Base-by-base conservation (phyloP, 2,329 filamentous ascomycete genomes). In the Chrysoporthe deuterocubensis region DNA sequence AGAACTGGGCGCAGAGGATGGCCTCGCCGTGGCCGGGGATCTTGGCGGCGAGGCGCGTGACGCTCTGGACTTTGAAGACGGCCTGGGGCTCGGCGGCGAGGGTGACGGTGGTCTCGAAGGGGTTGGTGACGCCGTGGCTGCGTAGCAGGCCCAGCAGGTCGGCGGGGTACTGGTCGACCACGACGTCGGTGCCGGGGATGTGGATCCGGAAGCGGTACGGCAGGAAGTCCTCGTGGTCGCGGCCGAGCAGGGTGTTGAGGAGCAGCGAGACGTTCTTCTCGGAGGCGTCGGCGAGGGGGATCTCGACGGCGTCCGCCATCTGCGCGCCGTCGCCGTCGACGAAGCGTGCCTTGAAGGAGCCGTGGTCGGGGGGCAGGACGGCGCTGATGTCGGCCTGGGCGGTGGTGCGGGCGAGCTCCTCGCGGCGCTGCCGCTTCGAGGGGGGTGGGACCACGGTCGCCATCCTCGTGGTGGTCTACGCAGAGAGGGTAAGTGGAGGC, bases 21-120 rank as follows among this genome's bases (percentile, higher is more conserved):
- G 94, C 90, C 78, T 97, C 92, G 50, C 94, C 94, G 79, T 99
- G 96, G 14, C 96, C 96, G 3, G 91, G 90, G 72, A 98, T 96
- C 65, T 90, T 90, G 69, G 94, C 92, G 7, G 94, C 92, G 81
- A 96, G 95, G 78, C 96, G 87, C 61, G 94, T 95, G 54, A 97
- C 94, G 13, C 93, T 92, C 74, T 96, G 94, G 34, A 98, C 96
- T 74, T 91, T 90, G 83, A 97, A 98, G 0, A 98, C 92, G 32
- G 95, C 93, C 78, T 99, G 95, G 0, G 96, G 95, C 74, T 89
- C 87, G 56, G 88, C 87, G 48, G 84, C 85, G 37, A 90, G 82
- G 2, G 85, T 83, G 63, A 82, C 73, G 0, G 79, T 81, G 2
- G 78, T 74, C 75, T 89, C 87, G 71, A 86, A 88, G 0, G 86